Evolutionary conservation across 1,139 yeast genomes (phyloP).

Genomic region (Blastobotrys niveus): DNA sequence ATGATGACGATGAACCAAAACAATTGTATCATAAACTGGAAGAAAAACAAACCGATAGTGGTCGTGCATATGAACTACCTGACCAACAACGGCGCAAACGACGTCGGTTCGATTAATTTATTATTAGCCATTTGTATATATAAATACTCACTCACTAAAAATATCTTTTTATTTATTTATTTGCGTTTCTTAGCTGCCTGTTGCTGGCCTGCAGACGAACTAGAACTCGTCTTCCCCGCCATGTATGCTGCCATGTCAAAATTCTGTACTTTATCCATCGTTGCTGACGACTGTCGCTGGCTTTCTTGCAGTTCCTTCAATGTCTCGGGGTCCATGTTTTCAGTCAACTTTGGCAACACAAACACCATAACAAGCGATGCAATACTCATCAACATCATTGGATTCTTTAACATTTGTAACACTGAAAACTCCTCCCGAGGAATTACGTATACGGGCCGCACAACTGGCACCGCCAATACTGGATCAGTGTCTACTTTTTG

Average conservation of each 20-base stretch:
- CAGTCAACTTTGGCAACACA: constrained; percentile 32
- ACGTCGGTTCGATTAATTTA: constrained; percentile 17
- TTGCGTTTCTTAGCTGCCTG: constrained; percentile 2
- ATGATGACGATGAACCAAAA: constrained; percentile 14
- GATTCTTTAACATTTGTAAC: constrained; percentile 32
- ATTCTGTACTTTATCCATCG: constrained; percentile 24
- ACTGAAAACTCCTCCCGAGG: constrained; percentile 33
- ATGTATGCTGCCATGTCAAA: constrained; percentile 31
- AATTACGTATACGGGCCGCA: constrained; percentile 22
- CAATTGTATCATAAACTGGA: constrained; percentile 42
- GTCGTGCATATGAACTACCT: constrained; percentile 24
- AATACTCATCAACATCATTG: constrained; percentile 36
- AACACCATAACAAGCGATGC: constrained; percentile 34
- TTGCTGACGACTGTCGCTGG: constrained; percentile 20
- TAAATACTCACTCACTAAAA: constrained; percentile 7
- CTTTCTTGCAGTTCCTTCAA: constrained; percentile 29
- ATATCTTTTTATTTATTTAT: constrained; percentile 14
- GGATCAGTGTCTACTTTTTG: constrained; percentile 29
- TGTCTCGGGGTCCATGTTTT: constrained; percentile 35
- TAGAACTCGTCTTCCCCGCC: constrained; percentile 21
- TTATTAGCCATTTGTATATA: neutral
- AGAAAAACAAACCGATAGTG: constrained; percentile 29
- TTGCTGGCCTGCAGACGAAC: neutral
- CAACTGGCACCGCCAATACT: constrained; percentile 22
- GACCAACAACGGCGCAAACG: constrained; percentile 17